A percentile compares a stretch with the other conserved stretches of the same genome.
Evolutionary conservation across 345 rosid species (phyloP).

Genomic region (Populus tremula): DNA sequence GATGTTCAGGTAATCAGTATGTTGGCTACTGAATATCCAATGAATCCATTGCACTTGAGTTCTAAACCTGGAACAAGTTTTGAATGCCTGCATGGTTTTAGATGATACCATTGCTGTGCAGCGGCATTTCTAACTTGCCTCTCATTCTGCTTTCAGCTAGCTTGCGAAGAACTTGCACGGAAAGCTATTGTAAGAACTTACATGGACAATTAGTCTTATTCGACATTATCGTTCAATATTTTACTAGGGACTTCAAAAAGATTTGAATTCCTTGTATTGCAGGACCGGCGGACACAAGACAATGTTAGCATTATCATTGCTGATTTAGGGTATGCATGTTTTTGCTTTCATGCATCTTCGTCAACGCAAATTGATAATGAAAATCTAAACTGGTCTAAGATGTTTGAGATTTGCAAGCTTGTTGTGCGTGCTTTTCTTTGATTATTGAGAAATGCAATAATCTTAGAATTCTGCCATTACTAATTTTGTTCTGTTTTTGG

Average conservation of each 20-base stretch:
- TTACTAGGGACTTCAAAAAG: constrained; percentile 3
- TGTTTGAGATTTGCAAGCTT: neutral
- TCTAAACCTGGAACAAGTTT: neutral
- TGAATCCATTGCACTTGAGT: neutral
- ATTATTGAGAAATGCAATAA: neutral
- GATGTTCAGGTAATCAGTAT: constrained; percentile 67
- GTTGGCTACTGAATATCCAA: neutral
- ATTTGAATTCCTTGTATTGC: constrained; percentile 26
- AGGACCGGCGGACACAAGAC: constrained; percentile 77
- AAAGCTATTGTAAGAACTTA: constrained; percentile 63
- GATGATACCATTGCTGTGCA: neutral
- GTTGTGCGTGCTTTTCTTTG: neutral
- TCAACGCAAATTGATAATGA: too few relatives aligned
- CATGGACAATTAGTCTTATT: neutral
- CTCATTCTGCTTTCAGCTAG: constrained; percentile 52
- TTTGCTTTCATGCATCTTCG: neutral
- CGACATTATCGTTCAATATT: neutral
- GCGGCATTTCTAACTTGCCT: constrained; percentile 10
- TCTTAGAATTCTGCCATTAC: neutral
- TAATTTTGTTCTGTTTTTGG: neutral
- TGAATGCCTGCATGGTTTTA: neutral
- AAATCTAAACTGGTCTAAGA: too few relatives aligned
- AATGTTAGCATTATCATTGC: constrained; percentile 75
- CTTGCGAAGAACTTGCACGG: constrained; percentile 80
- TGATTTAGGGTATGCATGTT: constrained; percentile 66